A percentile compares a stretch with the other conserved stretches of the same genome.
Evolutionary conservation across 2,329 filamentous ascomycete genomes (phyloP).

Genomic region (Graphium sp.): DNA sequence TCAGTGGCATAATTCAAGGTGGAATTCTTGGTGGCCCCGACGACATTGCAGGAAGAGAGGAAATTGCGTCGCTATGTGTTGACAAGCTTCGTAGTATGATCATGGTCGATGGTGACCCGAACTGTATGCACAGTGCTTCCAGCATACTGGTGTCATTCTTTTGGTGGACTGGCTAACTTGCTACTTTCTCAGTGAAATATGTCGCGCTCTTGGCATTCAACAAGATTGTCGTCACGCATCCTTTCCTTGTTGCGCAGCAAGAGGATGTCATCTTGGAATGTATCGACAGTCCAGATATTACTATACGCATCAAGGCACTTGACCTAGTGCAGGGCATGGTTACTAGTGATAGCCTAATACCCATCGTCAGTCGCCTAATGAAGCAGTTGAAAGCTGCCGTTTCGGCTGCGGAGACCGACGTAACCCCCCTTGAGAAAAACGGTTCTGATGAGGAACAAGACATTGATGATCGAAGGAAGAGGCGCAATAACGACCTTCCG

Average conservation of each 20-base stretch:
- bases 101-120: slow-evolving; percentile 81
- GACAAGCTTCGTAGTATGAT: slow-evolving; percentile 90
- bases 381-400: slow-evolving; percentile 58
- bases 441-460: slow-evolving; percentile 2
- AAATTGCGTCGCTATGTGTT: slow-evolving; percentile 84
- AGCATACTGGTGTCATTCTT: not conserved
- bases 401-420: not conserved
- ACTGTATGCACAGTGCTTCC: slow-evolving; percentile 49
- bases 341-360: slow-evolving; percentile 65
- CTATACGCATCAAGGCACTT: slow-evolving; percentile 81
- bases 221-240: slow-evolving; percentile 79
- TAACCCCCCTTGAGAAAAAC: not conserved
- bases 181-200: slow-evolving; percentile 64
- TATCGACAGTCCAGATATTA: slow-evolving; percentile 89
- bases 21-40: slow-evolving; percentile 78
- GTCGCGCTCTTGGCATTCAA: slow-evolving; percentile 91
- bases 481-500: slow-evolving; percentile 28
- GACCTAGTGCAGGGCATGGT: slow-evolving; percentile 93
- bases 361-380: slow-evolving; percentile 74
- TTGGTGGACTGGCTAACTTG: slow-evolving; percentile 6
- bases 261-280: slow-evolving; percentile 95
- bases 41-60: slow-evolving; percentile 66
- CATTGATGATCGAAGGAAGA: slow-evolving; percentile 3
- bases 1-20: slow-evolving; percentile 94
- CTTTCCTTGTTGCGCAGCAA: slow-evolving; percentile 75